Evolutionary conservation across 169 alveolate genomes (phyloP).

Genomic region (Plasmodium gonderi): DNA sequence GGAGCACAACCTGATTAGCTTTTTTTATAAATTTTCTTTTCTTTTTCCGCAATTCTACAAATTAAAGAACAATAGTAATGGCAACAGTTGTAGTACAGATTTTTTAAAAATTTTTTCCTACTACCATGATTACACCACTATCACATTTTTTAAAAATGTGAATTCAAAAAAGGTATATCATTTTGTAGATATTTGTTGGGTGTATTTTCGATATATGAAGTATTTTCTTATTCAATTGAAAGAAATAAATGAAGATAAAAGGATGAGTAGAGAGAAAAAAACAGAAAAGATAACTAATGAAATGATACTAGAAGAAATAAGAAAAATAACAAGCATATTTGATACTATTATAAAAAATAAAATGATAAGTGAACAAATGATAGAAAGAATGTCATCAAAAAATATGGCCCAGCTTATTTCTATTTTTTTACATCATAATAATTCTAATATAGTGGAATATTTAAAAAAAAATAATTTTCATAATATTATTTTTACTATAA

Average conservation of each 20-base stretch:
- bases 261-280: background rate
- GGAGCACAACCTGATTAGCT: conserved; percentile 8
- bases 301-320: conserved; percentile 8
- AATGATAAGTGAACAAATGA: conserved; percentile 18
- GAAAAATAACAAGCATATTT: conserved; percentile 8
- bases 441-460: conserved; percentile 45
- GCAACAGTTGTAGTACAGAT: background rate
- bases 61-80: background rate
- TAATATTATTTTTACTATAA: conserved; percentile 13
- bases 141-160: background rate
- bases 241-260: background rate
- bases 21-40: conserved; percentile 68
- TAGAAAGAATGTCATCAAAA: conserved; percentile 40
- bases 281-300: background rate
- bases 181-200: conserved; percentile 55
- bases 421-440: conserved; percentile 20
- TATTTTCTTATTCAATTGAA: background rate
- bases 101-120: conserved; percentile 14
- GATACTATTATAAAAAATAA: conserved; percentile 6
- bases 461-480: conserved; percentile 39
- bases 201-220: conserved; percentile 59
- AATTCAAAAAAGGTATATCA: background rate
- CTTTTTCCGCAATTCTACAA: conserved; percentile 3
- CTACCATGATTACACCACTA: conserved; percentile 16
- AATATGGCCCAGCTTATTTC: conserved; percentile 60